These are phyloP conservation scores for Exidia glandulosa DNA, from an alignment of 768 basidiomycete genomes.

Conservation along the genomic window DNA sequence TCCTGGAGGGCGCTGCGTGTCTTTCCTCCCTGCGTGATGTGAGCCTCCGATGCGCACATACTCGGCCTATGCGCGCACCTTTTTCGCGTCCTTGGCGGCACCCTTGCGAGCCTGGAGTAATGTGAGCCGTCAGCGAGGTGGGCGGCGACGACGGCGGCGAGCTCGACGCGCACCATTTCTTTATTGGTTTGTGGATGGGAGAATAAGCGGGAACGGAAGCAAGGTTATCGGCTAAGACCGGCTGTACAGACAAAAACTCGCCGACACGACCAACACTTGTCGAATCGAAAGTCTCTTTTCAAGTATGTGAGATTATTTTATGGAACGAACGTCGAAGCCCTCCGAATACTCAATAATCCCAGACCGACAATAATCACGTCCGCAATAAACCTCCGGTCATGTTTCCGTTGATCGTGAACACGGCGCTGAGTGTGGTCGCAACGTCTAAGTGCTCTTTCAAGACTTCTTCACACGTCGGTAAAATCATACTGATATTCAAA, in stretches of 20 bases:
- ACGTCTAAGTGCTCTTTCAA: no score
- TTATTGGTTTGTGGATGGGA: not conserved
- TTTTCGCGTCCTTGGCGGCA: slow-evolving; percentile 4
- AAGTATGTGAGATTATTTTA: no score
- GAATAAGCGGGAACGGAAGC: no score
- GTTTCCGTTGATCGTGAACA: no score
- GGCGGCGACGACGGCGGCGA: no score
- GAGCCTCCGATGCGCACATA: not conserved
- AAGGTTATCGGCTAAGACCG: not conserved
- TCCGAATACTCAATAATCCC: no score
- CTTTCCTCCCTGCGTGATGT: slow-evolving; percentile 45
- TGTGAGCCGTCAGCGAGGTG: not conserved
- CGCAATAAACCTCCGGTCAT: no score
- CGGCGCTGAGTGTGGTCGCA: no score
- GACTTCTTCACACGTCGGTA: no score
- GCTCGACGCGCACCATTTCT: not conserved
- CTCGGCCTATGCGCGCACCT: not conserved
- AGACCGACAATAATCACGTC: no score
- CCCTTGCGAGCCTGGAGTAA: slow-evolving; percentile 2
- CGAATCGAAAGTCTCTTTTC: not conserved
- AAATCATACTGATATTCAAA: no score
- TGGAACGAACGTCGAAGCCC: no score
- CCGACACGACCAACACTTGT: not conserved
- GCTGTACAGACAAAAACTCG: not conserved
- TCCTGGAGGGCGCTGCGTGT: slow-evolving; percentile 93